phyloP scores from a whole-genome alignment of 1,284 basidiomycete species.

The Irpex sp. region DNA sequence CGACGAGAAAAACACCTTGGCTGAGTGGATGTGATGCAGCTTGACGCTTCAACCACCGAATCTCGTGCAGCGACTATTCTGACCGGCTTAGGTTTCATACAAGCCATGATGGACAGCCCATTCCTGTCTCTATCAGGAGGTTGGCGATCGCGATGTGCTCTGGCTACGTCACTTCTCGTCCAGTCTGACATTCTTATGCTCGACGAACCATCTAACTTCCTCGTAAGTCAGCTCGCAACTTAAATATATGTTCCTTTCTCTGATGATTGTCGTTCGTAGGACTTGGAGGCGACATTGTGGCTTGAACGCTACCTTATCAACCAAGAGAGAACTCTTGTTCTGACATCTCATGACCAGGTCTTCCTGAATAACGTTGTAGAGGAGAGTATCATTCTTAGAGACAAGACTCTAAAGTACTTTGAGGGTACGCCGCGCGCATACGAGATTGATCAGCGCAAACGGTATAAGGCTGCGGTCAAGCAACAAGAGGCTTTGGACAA shows the following conservation, averaged over 20 bases:
- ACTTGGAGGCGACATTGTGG: constrained; percentile 55
- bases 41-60: constrained; percentile 35
- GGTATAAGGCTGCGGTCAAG: constrained; percentile 43
- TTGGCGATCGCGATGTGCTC: constrained; percentile 65
- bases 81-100: constrained; percentile 58
- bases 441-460: constrained; percentile 42
- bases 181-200: constrained; percentile 11
- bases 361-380: constrained; percentile 64
- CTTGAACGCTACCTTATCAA: constrained; percentile 54
- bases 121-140: constrained; percentile 58
- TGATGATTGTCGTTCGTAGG: not conserved
- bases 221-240: not conserved
- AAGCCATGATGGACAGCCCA: constrained; percentile 43
- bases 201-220: constrained; percentile 11
- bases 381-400: constrained; percentile 64
- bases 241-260: not conserved
- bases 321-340: constrained; percentile 47
- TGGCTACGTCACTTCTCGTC: constrained; percentile 74
- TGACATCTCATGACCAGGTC: constrained; percentile 69
- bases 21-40: not conserved
- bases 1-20: not conserved
- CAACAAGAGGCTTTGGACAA: constrained; percentile 52
- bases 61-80: constrained; percentile 53
- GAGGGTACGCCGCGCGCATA: constrained; percentile 57
- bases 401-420: constrained; percentile 53